phyloP scores from a whole-genome alignment of 352 stramenopile genomes.

The Lagenidium giganteum region DNA sequence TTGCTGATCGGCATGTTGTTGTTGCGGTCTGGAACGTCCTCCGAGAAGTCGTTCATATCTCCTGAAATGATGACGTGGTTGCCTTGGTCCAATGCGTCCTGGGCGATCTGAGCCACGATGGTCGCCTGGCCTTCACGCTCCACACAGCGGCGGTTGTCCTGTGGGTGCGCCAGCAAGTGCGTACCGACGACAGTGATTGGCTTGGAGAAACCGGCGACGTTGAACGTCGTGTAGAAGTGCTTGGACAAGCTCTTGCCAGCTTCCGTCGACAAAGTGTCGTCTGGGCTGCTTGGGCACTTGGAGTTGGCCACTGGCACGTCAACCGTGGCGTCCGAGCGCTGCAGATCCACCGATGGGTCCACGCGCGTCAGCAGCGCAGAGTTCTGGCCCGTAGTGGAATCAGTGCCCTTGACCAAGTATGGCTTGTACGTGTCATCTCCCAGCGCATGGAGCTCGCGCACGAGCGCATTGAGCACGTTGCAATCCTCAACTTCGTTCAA shows the following conservation, averaged over 20 bases:
- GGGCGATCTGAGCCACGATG: constrained; percentile 37
- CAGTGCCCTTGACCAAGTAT: constrained; percentile 49
- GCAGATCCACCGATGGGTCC: constrained; percentile 41
- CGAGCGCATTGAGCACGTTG: constrained; percentile 40
- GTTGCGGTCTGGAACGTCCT: constrained; percentile 48
- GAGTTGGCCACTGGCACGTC: constrained; percentile 45
- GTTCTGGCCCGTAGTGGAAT: constrained; percentile 71
- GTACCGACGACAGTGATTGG: constrained; percentile 58
- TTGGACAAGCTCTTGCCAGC: constrained; percentile 56
- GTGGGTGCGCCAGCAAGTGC: constrained; percentile 55
- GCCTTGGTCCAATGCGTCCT: constrained; percentile 27
- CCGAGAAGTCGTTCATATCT: constrained; percentile 67
- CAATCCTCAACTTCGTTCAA: constrained; percentile 65
- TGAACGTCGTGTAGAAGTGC: constrained; percentile 70
- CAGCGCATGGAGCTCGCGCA: constrained; percentile 33
- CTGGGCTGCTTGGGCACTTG: constrained; percentile 35
- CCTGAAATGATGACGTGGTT: constrained; percentile 63
- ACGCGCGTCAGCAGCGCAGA: constrained; percentile 55
- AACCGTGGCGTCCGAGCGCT: constrained; percentile 27
- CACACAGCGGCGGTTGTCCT: constrained; percentile 46
- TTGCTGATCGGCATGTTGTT: constrained; percentile 50
- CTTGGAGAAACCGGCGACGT: constrained; percentile 56
- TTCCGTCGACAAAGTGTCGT: constrained; percentile 62
- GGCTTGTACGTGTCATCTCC: constrained; percentile 55
- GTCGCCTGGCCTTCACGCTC: constrained; percentile 61